Percentiles rank a stretch among this genome's conserved stretches.
Conservation (phyloP, 495 filamentous ascomycete genomes). For the Aspergillus sparsus region DNA sequence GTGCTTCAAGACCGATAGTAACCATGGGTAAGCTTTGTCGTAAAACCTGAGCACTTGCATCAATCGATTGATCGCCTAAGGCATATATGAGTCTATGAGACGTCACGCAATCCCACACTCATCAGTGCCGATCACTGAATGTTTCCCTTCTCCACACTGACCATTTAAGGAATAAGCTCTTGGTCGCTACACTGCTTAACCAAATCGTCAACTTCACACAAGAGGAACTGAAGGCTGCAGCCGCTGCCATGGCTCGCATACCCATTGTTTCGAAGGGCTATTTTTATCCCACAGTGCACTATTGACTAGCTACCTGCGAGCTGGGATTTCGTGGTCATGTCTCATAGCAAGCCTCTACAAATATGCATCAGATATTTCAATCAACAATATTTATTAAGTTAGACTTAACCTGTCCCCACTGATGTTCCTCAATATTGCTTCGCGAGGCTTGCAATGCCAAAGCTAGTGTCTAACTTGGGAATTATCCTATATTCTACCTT, state of each 20-base stretch:
- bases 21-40: background rate
- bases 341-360: background rate
- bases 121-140: constrained; percentile 15
- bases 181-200: background rate
- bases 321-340: background rate
- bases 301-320: constrained; percentile 19
- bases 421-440: too few species aligned
- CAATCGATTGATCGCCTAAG: constrained; percentile 21
- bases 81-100: constrained; percentile 13
- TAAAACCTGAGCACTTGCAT: constrained; percentile 17
- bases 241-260: constrained; percentile 5
- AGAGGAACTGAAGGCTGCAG: constrained; percentile 9
- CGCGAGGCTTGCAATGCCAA: background rate
- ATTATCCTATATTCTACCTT: background rate
- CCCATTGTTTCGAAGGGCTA: constrained; percentile 5
- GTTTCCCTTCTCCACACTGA: constrained; percentile 21
- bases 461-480: too few species aligned
- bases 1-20: constrained; percentile 3
- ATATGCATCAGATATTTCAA: background rate
- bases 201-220: background rate
- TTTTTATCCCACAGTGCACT: constrained; percentile 20
- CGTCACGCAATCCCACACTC: constrained; percentile 15
- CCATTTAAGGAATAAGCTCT: constrained; percentile 21
- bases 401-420: too few species aligned
- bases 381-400: too few species aligned